These are phyloP conservation scores for Ophiocordyceps camponoti-saundersi DNA, from an alignment of 2,329 filamentous ascomycete genomes.

Conservation along the genomic window DNA sequence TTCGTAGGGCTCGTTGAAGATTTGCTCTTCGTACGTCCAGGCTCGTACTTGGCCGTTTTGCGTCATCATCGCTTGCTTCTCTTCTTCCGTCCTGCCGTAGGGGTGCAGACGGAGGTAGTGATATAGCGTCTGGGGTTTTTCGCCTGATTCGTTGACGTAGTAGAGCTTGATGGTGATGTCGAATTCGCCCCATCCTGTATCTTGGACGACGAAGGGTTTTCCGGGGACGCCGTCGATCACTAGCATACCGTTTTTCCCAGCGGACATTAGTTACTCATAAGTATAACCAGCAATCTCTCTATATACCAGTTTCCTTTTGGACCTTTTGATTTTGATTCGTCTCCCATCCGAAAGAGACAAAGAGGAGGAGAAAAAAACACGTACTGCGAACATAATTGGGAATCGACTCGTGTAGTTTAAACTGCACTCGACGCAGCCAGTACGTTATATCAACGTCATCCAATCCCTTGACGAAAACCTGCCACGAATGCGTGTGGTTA, in stretches of 20 bases:
- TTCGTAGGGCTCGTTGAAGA: slow-evolving; percentile 95
- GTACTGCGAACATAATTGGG: slow-evolving; percentile 70
- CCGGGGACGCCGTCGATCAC: slow-evolving; percentile 54
- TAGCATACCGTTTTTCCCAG: too few species aligned
- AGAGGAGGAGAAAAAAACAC: slow-evolving; percentile 10
- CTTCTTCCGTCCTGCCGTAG: slow-evolving; percentile 67
- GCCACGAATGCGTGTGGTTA: slow-evolving; percentile 94
- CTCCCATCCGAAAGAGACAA: not conserved
- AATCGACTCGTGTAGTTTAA: slow-evolving; percentile 96
- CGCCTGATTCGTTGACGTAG: slow-evolving; percentile 71
- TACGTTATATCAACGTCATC: slow-evolving; percentile 84
- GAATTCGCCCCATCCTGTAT: slow-evolving; percentile 97
- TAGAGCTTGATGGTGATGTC: slow-evolving; percentile 91
- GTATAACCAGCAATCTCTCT: too few species aligned
- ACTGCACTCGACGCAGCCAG: slow-evolving; percentile 93
- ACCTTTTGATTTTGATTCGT: not conserved
- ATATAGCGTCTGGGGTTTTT: slow-evolving; percentile 93
- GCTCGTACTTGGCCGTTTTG: slow-evolving; percentile 50
- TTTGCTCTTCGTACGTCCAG: slow-evolving; percentile 81
- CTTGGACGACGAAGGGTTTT: slow-evolving; percentile 65
- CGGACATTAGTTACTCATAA: too few species aligned
- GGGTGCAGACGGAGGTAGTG: slow-evolving; percentile 85
- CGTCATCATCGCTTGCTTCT: slow-evolving; percentile 41
- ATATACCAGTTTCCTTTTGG: too few species aligned
- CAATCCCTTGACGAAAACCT: slow-evolving; percentile 80